phyloP scores from a whole-genome alignment of 495 filamentous ascomycete genomes.

The Trichocladium uniseriatum region DNA sequence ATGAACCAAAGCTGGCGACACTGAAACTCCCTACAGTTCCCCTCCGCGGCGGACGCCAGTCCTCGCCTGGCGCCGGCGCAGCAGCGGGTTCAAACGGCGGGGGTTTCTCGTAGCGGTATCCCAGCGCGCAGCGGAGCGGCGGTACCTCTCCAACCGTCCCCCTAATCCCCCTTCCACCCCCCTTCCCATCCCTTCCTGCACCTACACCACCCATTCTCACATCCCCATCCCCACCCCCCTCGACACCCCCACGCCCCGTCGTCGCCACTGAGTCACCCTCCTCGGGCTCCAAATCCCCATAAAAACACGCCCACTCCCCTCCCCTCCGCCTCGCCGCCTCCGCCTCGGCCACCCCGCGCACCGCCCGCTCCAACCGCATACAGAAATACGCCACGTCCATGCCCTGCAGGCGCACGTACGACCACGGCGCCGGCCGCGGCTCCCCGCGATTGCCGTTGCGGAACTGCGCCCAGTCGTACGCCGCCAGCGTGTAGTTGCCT shows the following conservation, averaged over 20 bases:
- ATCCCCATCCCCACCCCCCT: too few species aligned
- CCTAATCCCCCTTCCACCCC: not conserved
- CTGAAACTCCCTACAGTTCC: too few species aligned
- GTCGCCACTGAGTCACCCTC: too few species aligned
- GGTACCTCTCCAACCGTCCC: too few species aligned
- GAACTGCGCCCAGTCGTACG: slow-evolving; percentile 6
- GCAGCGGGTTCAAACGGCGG: slow-evolving; percentile 2
- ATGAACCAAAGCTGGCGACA: too few species aligned
- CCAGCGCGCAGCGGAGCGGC: not conserved
- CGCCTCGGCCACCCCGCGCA: not conserved
- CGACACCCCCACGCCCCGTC: too few species aligned
- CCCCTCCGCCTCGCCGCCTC: not conserved
- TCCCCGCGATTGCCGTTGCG: slow-evolving; percentile 1
- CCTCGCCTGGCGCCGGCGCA: slow-evolving; percentile 2
- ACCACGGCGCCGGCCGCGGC: not conserved
- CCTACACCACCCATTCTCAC: not conserved
- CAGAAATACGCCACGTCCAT: slow-evolving; percentile 12
- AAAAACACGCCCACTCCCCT: too few species aligned
- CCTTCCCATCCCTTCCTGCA: not conserved
- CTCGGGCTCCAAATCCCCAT: too few species aligned
- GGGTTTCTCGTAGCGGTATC: not conserved
- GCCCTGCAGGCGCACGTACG: not conserved
- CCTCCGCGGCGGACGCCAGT: not conserved
- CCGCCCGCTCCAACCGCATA: slow-evolving; percentile 2
- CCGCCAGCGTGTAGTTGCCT: slow-evolving; percentile 14